Evolutionary conservation across 2,329 filamentous ascomycete genomes (phyloP), one percentile per base, ranked within the genome.

Genomic region (Neurospora sp.): DNA sequence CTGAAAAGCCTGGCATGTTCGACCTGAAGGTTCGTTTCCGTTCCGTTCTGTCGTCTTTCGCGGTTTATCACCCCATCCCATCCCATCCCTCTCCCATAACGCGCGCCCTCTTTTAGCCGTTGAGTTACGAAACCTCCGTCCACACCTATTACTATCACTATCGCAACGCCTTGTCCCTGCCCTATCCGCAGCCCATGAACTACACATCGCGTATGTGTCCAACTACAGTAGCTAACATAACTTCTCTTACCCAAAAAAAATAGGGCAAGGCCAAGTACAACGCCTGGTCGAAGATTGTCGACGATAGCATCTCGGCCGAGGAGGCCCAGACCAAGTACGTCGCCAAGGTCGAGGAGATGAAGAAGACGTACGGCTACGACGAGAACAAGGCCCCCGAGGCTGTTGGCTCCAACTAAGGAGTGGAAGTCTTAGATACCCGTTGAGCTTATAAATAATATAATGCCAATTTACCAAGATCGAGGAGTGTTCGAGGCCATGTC

Each of bases 211-310:
- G 7, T n/a, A 10, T 11, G 4, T 10, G n/a, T 11, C 23, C 5
- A 58, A 15, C 8, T 15, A 33, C 46, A 17, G 11, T 17, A 33
- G 13, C 46, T 58, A 58, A 8, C 66, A 33, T 7, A 28, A 70
- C 68, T 66, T 40, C 67, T 67, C 67, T 71, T 62, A 70, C 67
- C 1, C 10, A 7, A 15, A 8, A 38, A 3, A 68, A 68, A 74
- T 76, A 93, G 91, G 89, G 84, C 82, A 96, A 96, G 84, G 88
- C 88, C 77, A 97, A 96, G 86, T 87, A 90, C 83, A 86, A 84
- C 76, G 88, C 90, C 69, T 97, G 93, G 93, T 83, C 93, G 81
- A 86, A 89, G 78, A 77, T 89, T 73, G 86, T 88, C 77, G 87
- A 93, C 72, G 85, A 89, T 71, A 87, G 85, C 68, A 78, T 89